These are phyloP conservation scores for Boletus rubescentipes DNA, from an alignment of 768 basidiomycete species.

Conservation along the genomic window DNA sequence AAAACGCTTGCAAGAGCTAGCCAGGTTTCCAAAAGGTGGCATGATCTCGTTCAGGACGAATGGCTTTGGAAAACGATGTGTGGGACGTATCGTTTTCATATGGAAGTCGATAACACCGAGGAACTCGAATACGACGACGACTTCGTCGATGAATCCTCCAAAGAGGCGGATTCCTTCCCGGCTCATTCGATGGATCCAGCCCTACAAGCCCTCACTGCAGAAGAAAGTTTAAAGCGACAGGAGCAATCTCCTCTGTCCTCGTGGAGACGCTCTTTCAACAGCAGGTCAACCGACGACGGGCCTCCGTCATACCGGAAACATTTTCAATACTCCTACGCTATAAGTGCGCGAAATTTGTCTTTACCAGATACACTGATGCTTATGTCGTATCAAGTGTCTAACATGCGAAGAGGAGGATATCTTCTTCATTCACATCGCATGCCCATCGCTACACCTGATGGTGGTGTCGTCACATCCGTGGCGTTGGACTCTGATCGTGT, in stretches of 20 bases:
- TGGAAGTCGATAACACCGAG: slow-evolving; percentile 15
- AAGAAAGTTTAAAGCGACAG: slow-evolving; percentile 30
- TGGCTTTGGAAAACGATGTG: slow-evolving; percentile 81
- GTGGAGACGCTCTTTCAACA: slow-evolving; percentile 21
- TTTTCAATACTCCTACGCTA: slow-evolving; percentile 72
- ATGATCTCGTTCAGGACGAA: slow-evolving; percentile 67
- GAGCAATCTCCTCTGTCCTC: slow-evolving; percentile 24
- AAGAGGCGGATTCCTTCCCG: slow-evolving; percentile 35
- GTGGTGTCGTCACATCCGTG: slow-evolving; percentile 82
- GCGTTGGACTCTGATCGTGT: slow-evolving; percentile 83
- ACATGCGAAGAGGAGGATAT: slow-evolving; percentile 77
- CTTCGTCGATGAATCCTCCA: slow-evolving; percentile 31
- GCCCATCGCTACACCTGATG: slow-evolving; percentile 39
- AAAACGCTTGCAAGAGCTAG: slow-evolving; percentile 65
- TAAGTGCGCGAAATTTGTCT: slow-evolving; percentile 47
- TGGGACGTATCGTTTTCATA: slow-evolving; percentile 48
- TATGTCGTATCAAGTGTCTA: slow-evolving; percentile 51
- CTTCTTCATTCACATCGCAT: slow-evolving; percentile 66
- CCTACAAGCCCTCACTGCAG: slow-evolving; percentile 38
- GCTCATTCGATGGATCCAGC: slow-evolving; percentile 41
- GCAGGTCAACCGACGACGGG: not conserved
- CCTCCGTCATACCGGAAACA: slow-evolving; percentile 56
- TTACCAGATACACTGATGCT: not conserved
- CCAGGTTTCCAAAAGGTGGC: slow-evolving; percentile 74
- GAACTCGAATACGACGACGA: slow-evolving; percentile 30